Evolutionary conservation across 2,329 filamentous ascomycete species (phyloP).

Genomic region (Aspergillus felis): DNA sequence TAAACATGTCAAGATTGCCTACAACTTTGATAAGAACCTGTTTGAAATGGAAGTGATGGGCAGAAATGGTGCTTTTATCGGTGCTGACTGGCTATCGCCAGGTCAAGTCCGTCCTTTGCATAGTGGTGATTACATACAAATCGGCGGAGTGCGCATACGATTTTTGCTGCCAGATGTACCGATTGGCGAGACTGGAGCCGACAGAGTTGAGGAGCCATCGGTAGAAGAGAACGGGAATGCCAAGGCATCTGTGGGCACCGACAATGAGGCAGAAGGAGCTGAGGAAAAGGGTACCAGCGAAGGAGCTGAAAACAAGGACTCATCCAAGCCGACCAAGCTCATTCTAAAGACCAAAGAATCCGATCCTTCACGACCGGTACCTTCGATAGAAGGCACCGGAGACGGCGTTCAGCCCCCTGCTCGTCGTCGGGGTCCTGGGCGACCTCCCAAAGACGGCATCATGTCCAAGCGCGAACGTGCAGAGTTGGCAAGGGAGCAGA

Average conservation of each 20-base stretch:
- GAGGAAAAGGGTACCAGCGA: conserved; percentile 22
- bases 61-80: conserved; percentile 55
- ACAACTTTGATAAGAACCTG: conserved; percentile 53
- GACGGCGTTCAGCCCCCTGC: conserved; percentile 37
- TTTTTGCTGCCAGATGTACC: conserved; percentile 55
- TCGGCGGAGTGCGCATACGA: conserved; percentile 54
- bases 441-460: conserved; percentile 63
- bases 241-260: conserved; percentile 36
- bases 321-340: conserved; percentile 25
- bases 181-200: conserved; percentile 46
- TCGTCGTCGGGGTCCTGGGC: conserved; percentile 53
- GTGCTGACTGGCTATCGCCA: conserved; percentile 47
- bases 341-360: conserved; percentile 28
- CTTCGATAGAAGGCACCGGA: conserved; percentile 33
- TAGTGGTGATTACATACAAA: conserved; percentile 57
- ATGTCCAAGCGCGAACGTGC: conserved; percentile 62
- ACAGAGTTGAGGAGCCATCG: conserved; percentile 42
- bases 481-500: conserved; percentile 51
- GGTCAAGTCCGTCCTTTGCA: conserved; percentile 49
- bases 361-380: conserved; percentile 22
- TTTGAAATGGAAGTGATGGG: conserved; percentile 60
- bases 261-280: conserved; percentile 36
- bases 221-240: conserved; percentile 30
- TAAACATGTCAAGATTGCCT: conserved; percentile 59
- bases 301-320: conserved; percentile 24